These are phyloP conservation scores for Myxozyma sirexii DNA, from an alignment of 805 yeast species.

Conservation along the genomic window DNA sequence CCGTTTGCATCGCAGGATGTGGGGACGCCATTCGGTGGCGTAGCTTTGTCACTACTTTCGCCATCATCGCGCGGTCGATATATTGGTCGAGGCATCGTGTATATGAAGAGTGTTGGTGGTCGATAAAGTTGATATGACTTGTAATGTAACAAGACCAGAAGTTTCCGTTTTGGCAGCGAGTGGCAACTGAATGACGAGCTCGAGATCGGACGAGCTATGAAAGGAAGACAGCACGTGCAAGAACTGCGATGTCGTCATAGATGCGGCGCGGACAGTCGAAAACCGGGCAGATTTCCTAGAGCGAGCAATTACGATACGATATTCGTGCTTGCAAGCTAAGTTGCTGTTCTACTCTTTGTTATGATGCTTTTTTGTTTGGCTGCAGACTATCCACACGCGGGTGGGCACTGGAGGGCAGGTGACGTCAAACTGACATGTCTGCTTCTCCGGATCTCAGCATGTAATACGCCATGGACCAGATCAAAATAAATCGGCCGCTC, in stretches of 20 bases:
- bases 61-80: not conserved
- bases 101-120: too few species aligned
- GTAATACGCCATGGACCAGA: too few species aligned
- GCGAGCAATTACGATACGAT: too few species aligned
- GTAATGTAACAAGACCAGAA: not conserved
- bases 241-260: constrained; percentile 1
- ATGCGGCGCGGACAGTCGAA: not conserved
- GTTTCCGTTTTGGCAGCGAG: not conserved
- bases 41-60: not conserved
- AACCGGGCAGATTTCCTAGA: too few species aligned
- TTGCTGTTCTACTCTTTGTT: too few species aligned
- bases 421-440: too few species aligned
- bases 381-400: too few species aligned
- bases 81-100: constrained; percentile 1
- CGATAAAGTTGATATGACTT: not conserved
- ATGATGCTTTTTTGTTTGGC: too few species aligned
- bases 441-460: too few species aligned
- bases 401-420: too few species aligned
- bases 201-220: not conserved
- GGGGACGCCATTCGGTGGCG: not conserved
- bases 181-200: not conserved
- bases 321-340: too few species aligned
- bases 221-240: not conserved
- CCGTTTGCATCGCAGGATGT: not conserved
- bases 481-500: too few species aligned